phyloP scores from a whole-genome alignment of 2,329 filamentous ascomycete genomes.

The Fusarium brachygibbosum region DNA sequence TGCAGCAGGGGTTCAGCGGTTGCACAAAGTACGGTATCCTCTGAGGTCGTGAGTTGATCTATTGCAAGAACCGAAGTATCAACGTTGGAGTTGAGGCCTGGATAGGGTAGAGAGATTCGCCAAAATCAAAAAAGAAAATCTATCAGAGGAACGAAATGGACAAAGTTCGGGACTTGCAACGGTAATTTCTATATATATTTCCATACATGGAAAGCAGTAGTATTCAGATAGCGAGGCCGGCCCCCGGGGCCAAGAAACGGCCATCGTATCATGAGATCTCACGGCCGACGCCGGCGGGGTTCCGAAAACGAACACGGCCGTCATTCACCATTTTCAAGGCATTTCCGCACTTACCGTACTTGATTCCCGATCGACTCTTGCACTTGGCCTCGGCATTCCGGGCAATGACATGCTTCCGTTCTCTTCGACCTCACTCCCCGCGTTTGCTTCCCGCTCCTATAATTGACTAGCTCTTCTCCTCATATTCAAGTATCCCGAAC shows the following conservation, averaged over 20 bases:
- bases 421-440: conserved; percentile 19
- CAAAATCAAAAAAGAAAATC: neutral
- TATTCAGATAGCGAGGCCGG: conserved; percentile 9
- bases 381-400: conserved; percentile 30
- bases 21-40: neutral
- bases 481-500: conserved; percentile 5
- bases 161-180: neutral
- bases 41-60: neutral
- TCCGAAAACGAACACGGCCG: conserved; percentile 48
- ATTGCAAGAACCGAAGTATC: neutral
- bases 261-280: conserved; percentile 37
- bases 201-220: no score
- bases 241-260: conserved; percentile 14
- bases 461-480: conserved; percentile 23
- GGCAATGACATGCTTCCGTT: conserved; percentile 24
- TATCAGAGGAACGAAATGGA: neutral
- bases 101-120: neutral
- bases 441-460: conserved; percentile 19
- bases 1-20: conserved; percentile 16
- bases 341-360: conserved; percentile 26
- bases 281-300: conserved; percentile 27
- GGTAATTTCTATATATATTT: neutral
- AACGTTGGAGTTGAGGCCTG: neutral
- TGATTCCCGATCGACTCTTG: conserved; percentile 16
- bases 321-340: neutral